phyloP scores from a whole-genome alignment of 1,139 yeast species.

The Scheffersomyces titani region DNA sequence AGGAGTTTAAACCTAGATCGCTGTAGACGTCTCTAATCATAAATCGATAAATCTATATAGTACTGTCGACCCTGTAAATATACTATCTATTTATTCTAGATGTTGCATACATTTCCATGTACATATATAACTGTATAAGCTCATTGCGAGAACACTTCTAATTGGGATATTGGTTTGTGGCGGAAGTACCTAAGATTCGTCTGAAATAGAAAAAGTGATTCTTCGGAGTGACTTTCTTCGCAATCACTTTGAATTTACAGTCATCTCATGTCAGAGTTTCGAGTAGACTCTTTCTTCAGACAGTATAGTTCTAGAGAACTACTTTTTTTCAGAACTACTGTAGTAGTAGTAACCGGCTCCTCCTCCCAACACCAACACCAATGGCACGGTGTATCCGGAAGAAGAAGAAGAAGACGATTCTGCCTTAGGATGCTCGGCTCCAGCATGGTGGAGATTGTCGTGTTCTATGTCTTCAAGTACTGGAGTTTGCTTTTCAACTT shows the following conservation, averaged over 20 bases:
- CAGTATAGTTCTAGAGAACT: background rate
- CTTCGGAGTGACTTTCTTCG: too few relatives aligned
- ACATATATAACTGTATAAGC: background rate
- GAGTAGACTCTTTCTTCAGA: background rate
- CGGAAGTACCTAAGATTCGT: background rate
- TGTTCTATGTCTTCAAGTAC: slow-evolving; percentile 46
- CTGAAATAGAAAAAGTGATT: background rate
- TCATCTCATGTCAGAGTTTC: too few relatives aligned
- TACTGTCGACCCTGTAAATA: background rate
- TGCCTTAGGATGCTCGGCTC: slow-evolving; percentile 6
- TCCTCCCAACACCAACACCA: slow-evolving; percentile 12
- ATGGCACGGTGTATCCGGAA: slow-evolving; percentile 7
- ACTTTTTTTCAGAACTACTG: background rate
- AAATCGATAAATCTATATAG: background rate
- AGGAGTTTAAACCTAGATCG: background rate
- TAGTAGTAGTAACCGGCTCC: slow-evolving; percentile 15
- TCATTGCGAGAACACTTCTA: background rate
- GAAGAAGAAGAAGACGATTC: slow-evolving; percentile 2
- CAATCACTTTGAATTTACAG: too few relatives aligned
- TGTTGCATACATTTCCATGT: background rate
- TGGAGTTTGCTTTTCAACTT: slow-evolving; percentile 25
- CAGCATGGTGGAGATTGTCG: slow-evolving; percentile 21
- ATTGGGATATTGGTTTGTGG: background rate
- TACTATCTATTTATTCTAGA: background rate
- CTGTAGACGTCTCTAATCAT: background rate